Conservation (phyloP, 2,329 filamentous ascomycete species). For the Alternaria hordeiaustralica region DNA sequence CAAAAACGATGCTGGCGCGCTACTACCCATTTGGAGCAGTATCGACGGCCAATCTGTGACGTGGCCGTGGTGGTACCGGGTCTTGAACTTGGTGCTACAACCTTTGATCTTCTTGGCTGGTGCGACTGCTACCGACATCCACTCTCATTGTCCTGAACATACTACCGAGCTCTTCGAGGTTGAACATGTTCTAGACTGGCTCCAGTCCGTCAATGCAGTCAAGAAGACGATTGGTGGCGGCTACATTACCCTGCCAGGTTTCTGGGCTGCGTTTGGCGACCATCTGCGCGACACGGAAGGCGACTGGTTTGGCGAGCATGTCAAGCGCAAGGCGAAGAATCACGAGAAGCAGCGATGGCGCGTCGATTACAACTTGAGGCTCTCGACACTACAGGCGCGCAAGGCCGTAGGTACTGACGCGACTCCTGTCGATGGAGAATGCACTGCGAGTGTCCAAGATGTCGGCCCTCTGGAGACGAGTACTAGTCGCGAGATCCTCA, state of each 20-base stretch:
- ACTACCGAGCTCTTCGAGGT: conserved; percentile 43
- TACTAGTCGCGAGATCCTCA: conserved; percentile 19
- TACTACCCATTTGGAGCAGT: conserved; percentile 74
- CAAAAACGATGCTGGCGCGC: conserved; percentile 49
- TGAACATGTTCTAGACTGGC: conserved; percentile 41
- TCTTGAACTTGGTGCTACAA: conserved; percentile 68
- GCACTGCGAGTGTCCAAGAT: not conserved
- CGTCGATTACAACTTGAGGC: conserved; percentile 27
- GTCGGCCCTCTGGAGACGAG: not conserved
- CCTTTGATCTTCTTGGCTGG: conserved; percentile 68
- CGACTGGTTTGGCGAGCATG: conserved; percentile 42
- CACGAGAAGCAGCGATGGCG: conserved; percentile 32
- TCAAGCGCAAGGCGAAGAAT: conserved; percentile 32
- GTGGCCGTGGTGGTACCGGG: conserved; percentile 67
- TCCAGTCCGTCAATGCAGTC: conserved; percentile 32
- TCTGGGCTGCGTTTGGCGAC: conserved; percentile 46
- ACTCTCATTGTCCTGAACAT: conserved; percentile 45
- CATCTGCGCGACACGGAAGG: conserved; percentile 31
- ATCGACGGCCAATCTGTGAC: conserved; percentile 67
- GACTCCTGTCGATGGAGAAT: not conserved
- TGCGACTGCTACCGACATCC: conserved; percentile 60
- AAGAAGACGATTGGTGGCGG: conserved; percentile 25
- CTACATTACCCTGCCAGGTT: conserved; percentile 27
- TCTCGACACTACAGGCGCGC: conserved; percentile 16
- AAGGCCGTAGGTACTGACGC: not conserved